Percentiles rank a stretch among this genome's conserved stretches.
Conservation (phyloP, 352 stramenopile species). For the Saprolegnia diclina region DNA sequence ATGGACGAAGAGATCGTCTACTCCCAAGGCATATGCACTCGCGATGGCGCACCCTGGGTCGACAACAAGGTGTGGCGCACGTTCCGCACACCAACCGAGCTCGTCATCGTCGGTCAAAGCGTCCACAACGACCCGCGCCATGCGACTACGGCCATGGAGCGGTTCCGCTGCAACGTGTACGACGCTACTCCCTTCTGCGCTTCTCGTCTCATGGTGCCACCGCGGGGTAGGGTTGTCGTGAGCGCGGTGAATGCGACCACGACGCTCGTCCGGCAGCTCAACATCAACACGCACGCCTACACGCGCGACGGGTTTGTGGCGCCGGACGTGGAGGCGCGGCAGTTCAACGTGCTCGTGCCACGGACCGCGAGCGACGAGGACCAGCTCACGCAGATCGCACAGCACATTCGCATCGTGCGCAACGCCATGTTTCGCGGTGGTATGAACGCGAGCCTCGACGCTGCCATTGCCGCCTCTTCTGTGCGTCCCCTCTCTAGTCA, state of each 20-base stretch:
- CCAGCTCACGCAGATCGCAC: neutral
- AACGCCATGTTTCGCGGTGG: neutral
- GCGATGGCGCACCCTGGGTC: neutral
- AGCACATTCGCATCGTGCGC: neutral
- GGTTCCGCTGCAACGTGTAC: constrained; percentile 7
- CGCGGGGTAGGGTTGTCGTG: neutral
- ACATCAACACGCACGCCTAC: constrained; percentile 6
- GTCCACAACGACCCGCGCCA: neutral
- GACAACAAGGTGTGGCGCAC: constrained; percentile 15
- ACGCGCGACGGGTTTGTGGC: neutral
- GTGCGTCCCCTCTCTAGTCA: too few relatives aligned
- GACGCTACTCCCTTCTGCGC: neutral
- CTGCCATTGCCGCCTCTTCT: neutral
- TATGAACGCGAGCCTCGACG: neutral
- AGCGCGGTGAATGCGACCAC: neutral
- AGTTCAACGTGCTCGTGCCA: neutral
- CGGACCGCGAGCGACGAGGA: neutral
- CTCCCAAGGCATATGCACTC: neutral
- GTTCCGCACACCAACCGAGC: neutral
- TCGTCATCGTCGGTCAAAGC: constrained; percentile 12
- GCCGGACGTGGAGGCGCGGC: neutral
- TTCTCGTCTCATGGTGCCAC: neutral
- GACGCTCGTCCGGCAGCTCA: constrained; percentile 8
- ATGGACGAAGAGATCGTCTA: constrained; percentile 11
- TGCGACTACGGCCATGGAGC: neutral